Conservation (phyloP, 2,329 filamentous ascomycete genomes). For the Aspergillus eucalypticola region DNA sequence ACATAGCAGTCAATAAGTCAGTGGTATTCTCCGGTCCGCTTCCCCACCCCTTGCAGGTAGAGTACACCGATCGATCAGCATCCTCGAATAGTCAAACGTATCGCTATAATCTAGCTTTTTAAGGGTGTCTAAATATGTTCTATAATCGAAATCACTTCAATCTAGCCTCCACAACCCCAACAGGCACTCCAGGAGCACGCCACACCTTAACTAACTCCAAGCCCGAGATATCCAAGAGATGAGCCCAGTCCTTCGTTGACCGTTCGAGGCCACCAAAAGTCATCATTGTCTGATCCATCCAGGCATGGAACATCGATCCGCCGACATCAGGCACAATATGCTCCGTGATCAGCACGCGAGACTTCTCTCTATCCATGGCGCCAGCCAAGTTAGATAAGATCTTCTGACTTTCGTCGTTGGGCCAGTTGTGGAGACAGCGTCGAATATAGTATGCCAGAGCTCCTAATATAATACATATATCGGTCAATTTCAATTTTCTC, state of each 20-base stretch:
- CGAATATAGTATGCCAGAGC: slow-evolving; percentile 34
- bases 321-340: slow-evolving; percentile 26
- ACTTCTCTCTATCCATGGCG: slow-evolving; percentile 23
- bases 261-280: slow-evolving; percentile 29
- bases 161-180: slow-evolving; percentile 27
- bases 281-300: slow-evolving; percentile 30
- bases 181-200: slow-evolving; percentile 16
- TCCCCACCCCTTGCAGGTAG: neutral
- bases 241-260: slow-evolving; percentile 27
- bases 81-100: neutral
- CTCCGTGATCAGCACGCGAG: slow-evolving; percentile 29
- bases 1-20: no score
- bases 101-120: neutral
- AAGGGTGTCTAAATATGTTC: neutral
- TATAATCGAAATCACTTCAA: slow-evolving; percentile 13
- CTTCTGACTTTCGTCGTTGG: slow-evolving; percentile 10
- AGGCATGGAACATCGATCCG: slow-evolving; percentile 20
- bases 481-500: neutral
- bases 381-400: slow-evolving; percentile 26
- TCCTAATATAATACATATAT: slow-evolving; percentile 6
- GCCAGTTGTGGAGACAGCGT: slow-evolving; percentile 34
- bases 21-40: no score
- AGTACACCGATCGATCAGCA: neutral
- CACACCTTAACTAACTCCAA: slow-evolving; percentile 28
- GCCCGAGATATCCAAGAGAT: slow-evolving; percentile 24